A percentile compares a stretch with the other conserved stretches of the same genome.
These are phyloP conservation scores for Carex cristatella DNA, from an alignment of 176 grass and related monocot genomes.

Conservation along the genomic window DNA sequence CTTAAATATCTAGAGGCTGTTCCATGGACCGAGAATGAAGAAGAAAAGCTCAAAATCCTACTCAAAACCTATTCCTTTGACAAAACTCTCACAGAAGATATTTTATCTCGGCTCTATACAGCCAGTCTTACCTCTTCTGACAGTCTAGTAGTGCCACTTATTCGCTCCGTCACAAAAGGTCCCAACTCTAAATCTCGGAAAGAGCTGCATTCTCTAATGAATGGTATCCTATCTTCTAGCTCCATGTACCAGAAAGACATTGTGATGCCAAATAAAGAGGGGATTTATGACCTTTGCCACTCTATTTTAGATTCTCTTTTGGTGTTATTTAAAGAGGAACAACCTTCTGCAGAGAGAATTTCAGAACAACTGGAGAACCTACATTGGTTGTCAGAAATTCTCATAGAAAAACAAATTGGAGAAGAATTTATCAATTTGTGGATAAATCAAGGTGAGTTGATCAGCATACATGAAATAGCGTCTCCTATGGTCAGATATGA, in stretches of 20 bases:
- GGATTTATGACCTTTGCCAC: conserved; percentile 59
- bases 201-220: conserved; percentile 56
- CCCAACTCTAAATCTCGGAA: conserved; percentile 59
- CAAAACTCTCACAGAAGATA: conserved; percentile 32
- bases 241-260: conserved; percentile 54
- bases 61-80: conserved; percentile 45
- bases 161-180: conserved; percentile 65
- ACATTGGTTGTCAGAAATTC: conserved; percentile 69
- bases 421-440: conserved; percentile 76
- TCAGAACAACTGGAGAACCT: conserved; percentile 69
- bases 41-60: conserved; percentile 63
- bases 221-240: conserved; percentile 54
- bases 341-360: conserved; percentile 49
- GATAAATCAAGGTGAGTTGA: conserved; percentile 45
- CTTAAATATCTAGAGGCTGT: conserved; percentile 75
- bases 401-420: conserved; percentile 67
- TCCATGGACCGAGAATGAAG: conserved; percentile 77
- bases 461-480: conserved; percentile 35
- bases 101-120: conserved; percentile 49
- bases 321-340: conserved; percentile 65
- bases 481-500: conserved; percentile 71
- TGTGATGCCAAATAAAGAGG: conserved; percentile 41
- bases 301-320: conserved; percentile 67
- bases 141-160: conserved; percentile 51
- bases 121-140: conserved; percentile 33